Percentiles rank a stretch among this genome's conserved stretches.
Evolutionary conservation across 345 rosid species (phyloP).

Genomic region (Euphorbia lathyris): DNA sequence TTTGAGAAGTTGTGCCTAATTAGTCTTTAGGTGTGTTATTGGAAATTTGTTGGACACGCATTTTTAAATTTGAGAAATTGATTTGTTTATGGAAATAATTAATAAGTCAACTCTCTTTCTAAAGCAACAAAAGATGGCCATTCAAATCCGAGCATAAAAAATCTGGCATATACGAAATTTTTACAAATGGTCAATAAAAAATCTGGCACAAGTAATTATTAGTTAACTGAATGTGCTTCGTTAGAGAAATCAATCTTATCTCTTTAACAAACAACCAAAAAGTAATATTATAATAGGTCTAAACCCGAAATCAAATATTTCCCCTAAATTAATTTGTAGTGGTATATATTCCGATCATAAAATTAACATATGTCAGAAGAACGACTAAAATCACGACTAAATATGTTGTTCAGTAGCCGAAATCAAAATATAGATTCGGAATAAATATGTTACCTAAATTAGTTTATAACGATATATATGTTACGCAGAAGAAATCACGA

Average conservation of each 20-base stretch:
- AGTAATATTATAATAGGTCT: no score
- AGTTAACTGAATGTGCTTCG: constrained; percentile 2
- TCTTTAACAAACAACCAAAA: no score
- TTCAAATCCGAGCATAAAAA: constrained; percentile 9
- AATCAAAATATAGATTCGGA: no score
- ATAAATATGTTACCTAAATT: no score
- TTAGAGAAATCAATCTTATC: background rate
- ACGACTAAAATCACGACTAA: no score
- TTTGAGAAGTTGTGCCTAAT: background rate
- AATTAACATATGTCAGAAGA: no score
- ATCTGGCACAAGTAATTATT: background rate
- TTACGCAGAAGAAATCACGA: no score
- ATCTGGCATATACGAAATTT: constrained; percentile 8
- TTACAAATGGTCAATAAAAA: constrained; percentile 11
- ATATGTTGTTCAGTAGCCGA: no score
- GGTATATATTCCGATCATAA: no score
- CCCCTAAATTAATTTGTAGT: no score
- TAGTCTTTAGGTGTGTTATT: background rate
- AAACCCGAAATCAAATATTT: no score
- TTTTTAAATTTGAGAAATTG: background rate
- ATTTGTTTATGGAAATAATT: constrained; percentile 15
- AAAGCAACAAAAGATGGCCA: constrained; percentile 15
- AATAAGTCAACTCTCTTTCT: constrained; percentile 14
- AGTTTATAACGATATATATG: no score
- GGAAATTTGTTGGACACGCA: constrained; percentile 19